Evolutionary conservation across 148 eudicot species (phyloP), one percentile per base, ranked within the genome.

Genomic region (Limonium bicolor): DNA sequence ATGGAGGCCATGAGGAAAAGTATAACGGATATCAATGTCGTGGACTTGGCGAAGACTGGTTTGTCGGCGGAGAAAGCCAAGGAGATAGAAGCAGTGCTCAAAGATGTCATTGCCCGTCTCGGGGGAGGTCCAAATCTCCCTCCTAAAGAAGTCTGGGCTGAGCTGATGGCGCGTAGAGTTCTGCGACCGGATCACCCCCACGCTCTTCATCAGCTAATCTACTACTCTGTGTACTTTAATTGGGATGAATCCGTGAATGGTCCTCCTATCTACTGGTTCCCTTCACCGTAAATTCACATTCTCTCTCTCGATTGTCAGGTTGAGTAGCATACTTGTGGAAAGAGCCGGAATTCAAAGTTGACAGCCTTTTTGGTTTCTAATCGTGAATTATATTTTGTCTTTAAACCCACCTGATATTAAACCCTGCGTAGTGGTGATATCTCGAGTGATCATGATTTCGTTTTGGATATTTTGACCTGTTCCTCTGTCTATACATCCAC

Each of bases 251-350:
- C 82, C 26, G 38, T 56, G 15, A 36, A 53, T 20, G 94, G 83
- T 2, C 96, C 90, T 37, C 86, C 94, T 52, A 70, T 65, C 49
- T 88, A 88, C 24, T 88, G 96, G 94, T 88, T 77, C 60, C 96
- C 96, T 43, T 80, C 92, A 11, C 72, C 30, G 84, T 82, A 78
- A n/a, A 51, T 35, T 32, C 9, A 20, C 18, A 22, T 13, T 55
- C 42, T 53, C 51, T 52, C 31, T 21, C 3, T 17, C n/a, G n/a
- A n/a, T n/a, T n/a, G n/a, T n/a, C n/a, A n/a, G n/a, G n/a, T n/a
- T n/a, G n/a, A n/a, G n/a, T n/a, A n/a, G n/a, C n/a, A n/a, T n/a
- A n/a, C n/a, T n/a, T n/a, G n/a, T n/a, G n/a, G n/a, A n/a, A n/a
- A n/a, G n/a, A n/a, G n/a, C n/a, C n/a, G n/a, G n/a, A n/a, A n/a